Conservation (phyloP, 208 protist genomes). For the Trypanosoma congolense region DNA sequence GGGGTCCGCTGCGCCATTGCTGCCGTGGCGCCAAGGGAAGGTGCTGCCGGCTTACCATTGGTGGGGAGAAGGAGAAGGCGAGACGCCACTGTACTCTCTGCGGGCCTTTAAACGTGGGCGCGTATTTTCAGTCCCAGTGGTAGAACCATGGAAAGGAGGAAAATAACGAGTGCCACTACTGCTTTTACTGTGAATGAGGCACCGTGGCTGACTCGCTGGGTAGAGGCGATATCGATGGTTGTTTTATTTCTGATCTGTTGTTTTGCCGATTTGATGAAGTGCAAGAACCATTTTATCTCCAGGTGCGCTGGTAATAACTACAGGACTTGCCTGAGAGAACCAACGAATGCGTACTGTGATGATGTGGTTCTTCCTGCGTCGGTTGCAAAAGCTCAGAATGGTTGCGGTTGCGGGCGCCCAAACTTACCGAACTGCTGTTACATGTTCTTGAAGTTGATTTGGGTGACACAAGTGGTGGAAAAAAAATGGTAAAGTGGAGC, state of each 20-base stretch:
- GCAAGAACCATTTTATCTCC: constrained; percentile 2
- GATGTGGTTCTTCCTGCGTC: constrained; percentile 5
- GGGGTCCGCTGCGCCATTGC: too few species aligned
- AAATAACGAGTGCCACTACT: too few species aligned
- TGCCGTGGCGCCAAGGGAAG: too few species aligned
- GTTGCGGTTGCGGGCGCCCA: constrained; percentile 6
- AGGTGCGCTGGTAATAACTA: constrained; percentile 8
- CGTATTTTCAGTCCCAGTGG: too few species aligned
- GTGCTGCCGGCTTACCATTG: too few species aligned
- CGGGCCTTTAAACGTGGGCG: too few species aligned
- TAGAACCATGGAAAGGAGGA: too few species aligned
- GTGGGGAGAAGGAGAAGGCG: too few species aligned
- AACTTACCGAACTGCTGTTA: constrained; percentile 7
- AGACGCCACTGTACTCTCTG: too few species aligned
- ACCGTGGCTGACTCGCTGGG: constrained; percentile 25
- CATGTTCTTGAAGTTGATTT: constrained; percentile 16
- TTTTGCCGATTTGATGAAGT: constrained; percentile 26
- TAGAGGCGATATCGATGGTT: constrained; percentile 26
- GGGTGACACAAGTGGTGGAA: neutral
- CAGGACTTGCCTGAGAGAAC: constrained; percentile 6
- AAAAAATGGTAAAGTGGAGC: neutral
- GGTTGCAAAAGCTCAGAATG: neutral
- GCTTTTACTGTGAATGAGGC: constrained; percentile 27
- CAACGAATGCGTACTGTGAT: constrained; percentile 1
- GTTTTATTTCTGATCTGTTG: constrained; percentile 31